A percentile compares a stretch with the other conserved stretches of the same genome.
Evolutionary conservation across 305 asterid species (phyloP).

Genomic region (Petunia hybrid): DNA sequence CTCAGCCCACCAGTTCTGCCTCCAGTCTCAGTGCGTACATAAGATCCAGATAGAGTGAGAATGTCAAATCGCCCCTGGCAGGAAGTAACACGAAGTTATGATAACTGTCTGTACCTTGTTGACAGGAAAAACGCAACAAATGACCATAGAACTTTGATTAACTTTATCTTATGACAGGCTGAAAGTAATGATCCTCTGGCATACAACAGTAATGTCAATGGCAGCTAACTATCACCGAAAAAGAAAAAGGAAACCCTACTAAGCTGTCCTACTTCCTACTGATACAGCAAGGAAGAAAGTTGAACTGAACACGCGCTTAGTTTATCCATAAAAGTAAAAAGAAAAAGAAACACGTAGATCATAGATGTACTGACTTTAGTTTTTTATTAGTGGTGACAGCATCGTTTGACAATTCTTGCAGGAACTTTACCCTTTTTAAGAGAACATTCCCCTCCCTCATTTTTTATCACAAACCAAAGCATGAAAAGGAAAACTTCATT

Average conservation of each 20-base stretch:
- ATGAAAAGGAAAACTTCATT: background rate
- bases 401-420: no score
- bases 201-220: background rate
- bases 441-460: background rate
- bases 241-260: background rate
- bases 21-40: slow-evolving; percentile 59
- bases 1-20: slow-evolving; percentile 65
- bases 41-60: slow-evolving; percentile 68
- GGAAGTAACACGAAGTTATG: slow-evolving; percentile 22
- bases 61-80: slow-evolving; percentile 68
- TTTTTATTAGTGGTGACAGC: no score
- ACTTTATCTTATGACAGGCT: background rate
- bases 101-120: slow-evolving; percentile 22
- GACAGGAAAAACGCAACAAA: slow-evolving; percentile 13
- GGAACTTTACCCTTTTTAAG: no score
- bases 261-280: slow-evolving; percentile 6
- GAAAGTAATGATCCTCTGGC: slow-evolving; percentile 21
- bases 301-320: no score
- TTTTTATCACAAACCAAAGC: background rate
- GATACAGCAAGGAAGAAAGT: background rate
- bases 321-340: no score
- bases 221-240: background rate
- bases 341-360: no score
- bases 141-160: background rate
- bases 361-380: no score